These are phyloP conservation scores for Marsdenia floribunda DNA, from an alignment of 257 asterid genomes.

Conservation along the genomic window DNA sequence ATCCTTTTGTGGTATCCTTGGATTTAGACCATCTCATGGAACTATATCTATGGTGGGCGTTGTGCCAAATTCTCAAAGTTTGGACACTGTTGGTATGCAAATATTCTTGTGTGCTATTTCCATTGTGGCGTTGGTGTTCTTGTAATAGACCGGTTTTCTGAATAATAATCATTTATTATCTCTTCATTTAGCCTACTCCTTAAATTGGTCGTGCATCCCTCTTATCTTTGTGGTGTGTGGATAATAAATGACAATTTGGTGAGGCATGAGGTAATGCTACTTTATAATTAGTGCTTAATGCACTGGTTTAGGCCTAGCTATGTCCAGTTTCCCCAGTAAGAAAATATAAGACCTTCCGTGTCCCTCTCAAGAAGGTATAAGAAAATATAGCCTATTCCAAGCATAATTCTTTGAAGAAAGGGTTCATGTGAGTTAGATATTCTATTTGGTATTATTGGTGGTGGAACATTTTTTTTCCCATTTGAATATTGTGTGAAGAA, in stretches of 20 bases:
- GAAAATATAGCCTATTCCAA: not conserved
- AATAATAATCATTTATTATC: not conserved
- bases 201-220: not conserved
- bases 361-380: not conserved
- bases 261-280: not conserved
- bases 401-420: not conserved
- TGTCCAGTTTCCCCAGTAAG: not conserved
- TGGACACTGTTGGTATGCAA: slow-evolving; percentile 81
- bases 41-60: slow-evolving; percentile 65
- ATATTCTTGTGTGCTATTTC: not conserved
- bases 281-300: not conserved
- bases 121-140: not conserved
- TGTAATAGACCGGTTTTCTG: not conserved
- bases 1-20: slow-evolving; percentile 72
- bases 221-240: not conserved
- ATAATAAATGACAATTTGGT: not conserved
- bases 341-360: not conserved
- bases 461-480: not conserved
- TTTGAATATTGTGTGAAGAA: not conserved
- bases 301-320: not conserved
- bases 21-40: slow-evolving; percentile 89
- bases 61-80: slow-evolving; percentile 76
- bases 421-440: not conserved
- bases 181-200: not conserved
- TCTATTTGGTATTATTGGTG: not conserved